Conservation (phyloP, 2,329 filamentous ascomycete species). For the Claviceps paspali region DNA sequence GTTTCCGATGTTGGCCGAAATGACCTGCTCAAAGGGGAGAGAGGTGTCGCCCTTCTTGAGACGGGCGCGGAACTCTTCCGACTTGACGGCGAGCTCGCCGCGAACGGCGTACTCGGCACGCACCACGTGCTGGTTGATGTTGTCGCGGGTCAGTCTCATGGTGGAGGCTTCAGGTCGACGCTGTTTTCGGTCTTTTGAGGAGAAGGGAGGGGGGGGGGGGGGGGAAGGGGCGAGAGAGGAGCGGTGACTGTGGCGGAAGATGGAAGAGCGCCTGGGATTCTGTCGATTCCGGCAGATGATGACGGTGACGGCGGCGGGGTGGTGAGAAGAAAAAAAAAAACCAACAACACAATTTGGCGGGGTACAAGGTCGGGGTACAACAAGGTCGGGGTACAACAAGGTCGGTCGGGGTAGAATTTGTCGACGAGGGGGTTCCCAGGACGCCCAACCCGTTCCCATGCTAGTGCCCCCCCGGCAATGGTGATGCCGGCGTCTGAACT, state of each 20-base stretch:
- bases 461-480: background rate
- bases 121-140: conserved; percentile 83
- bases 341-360: conserved; percentile 7
- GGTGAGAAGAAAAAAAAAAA: conserved; percentile 2
- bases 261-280: background rate
- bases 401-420: too few relatives aligned
- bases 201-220: conserved; percentile 1
- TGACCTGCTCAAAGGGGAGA: conserved; percentile 79
- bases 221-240: background rate
- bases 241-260: background rate
- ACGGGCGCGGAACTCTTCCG: conserved; percentile 72
- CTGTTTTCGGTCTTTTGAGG: conserved; percentile 9
- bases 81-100: conserved; percentile 86
- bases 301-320: conserved; percentile 4
- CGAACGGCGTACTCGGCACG: conserved; percentile 91
- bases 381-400: conserved; percentile 1
- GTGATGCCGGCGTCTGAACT: background rate
- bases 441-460: too few relatives aligned
- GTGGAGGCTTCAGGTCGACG: conserved; percentile 15
- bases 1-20: conserved; percentile 97
- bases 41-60: conserved; percentile 41
- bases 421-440: too few relatives aligned
- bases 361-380: conserved; percentile 1
- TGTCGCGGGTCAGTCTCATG: conserved; percentile 53
- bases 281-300: background rate